Evolutionary conservation across 768 basidiomycete species (phyloP).

Genomic region (Thelephora ganbajun): DNA sequence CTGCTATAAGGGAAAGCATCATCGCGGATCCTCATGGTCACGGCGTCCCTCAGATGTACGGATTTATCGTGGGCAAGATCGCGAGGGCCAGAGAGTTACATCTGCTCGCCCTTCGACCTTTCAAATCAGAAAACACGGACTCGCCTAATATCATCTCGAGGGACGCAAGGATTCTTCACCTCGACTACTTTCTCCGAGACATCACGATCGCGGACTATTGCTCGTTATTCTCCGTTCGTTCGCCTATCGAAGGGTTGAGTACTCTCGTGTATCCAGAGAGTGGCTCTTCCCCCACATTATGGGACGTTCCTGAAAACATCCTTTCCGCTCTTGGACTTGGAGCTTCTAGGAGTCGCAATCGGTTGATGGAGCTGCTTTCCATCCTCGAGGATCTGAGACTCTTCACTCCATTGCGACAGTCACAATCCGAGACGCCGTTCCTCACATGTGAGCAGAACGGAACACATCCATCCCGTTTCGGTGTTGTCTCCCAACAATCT

Average conservation of each 20-base stretch:
- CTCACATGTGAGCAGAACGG: constrained; percentile 31
- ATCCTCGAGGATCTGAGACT: constrained; percentile 44
- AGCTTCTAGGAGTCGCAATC: constrained; percentile 40
- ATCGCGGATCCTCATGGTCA: constrained; percentile 17
- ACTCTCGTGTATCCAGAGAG: constrained; percentile 32
- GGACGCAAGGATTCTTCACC: constrained; percentile 40
- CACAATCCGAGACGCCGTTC: constrained; percentile 25
- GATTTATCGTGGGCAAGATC: constrained; percentile 55
- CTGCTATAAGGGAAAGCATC: constrained; percentile 44
- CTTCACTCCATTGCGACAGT: constrained; percentile 40
- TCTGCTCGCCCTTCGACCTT: constrained; percentile 31
- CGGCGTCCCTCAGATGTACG: constrained; percentile 51
- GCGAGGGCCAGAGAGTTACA: constrained; percentile 55
- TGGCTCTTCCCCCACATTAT: constrained; percentile 34
- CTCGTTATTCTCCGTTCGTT: constrained; percentile 42
- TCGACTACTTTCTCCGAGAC: constrained; percentile 49
- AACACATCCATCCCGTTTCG: constrained; percentile 32
- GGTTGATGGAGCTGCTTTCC: constrained; percentile 49
- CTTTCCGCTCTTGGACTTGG: constrained; percentile 41
- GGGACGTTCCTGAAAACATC: constrained; percentile 37
- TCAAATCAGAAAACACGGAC: constrained; percentile 27
- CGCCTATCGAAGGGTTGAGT: constrained; percentile 43
- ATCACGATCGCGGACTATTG: constrained; percentile 55
- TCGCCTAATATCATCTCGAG: constrained; percentile 31
- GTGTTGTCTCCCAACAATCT: constrained; percentile 25